Conservation (phyloP, 1,284 basidiomycete genomes). For the Ganoderma boninense region DNA sequence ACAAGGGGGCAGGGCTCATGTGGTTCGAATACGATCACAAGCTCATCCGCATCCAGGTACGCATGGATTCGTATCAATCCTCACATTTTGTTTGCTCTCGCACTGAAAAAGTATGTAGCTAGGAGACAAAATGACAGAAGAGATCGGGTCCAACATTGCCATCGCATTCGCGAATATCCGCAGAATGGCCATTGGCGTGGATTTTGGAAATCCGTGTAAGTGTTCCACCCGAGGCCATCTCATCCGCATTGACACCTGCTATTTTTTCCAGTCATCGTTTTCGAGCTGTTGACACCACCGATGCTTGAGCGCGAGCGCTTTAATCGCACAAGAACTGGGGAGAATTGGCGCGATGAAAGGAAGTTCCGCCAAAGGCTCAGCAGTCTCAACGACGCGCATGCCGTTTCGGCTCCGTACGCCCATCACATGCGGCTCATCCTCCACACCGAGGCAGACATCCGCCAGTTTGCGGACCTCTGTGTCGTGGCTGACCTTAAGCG, state of each 20-base stretch:
- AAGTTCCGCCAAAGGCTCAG: constrained; percentile 65
- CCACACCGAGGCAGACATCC: constrained; percentile 49
- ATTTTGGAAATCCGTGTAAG: constrained; percentile 54
- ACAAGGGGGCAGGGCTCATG: constrained; percentile 58
- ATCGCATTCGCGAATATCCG: constrained; percentile 66
- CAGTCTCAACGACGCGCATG: constrained; percentile 61
- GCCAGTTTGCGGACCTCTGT: constrained; percentile 61
- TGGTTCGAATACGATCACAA: constrained; percentile 73
- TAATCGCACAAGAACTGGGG: constrained; percentile 56
- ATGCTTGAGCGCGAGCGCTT: constrained; percentile 67
- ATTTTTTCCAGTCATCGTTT: constrained; percentile 61
- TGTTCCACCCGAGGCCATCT: not conserved
- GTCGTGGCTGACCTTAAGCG: constrained; percentile 55
- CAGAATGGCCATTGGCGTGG: constrained; percentile 64
- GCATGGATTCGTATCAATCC: constrained; percentile 15
- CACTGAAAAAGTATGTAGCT: constrained; percentile 47
- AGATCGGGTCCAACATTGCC: constrained; percentile 57
- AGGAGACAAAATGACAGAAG: constrained; percentile 61
- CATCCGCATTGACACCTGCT: not conserved
- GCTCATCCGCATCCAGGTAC: constrained; percentile 64
- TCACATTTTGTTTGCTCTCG: not conserved
- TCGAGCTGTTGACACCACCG: constrained; percentile 68
- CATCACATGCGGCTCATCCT: constrained; percentile 71
- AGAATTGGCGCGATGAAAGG: constrained; percentile 45
- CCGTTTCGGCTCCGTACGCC: constrained; percentile 65